Conservation (phyloP, 495 filamentous ascomycete species). For the Hyaloscypha variabilis region DNA sequence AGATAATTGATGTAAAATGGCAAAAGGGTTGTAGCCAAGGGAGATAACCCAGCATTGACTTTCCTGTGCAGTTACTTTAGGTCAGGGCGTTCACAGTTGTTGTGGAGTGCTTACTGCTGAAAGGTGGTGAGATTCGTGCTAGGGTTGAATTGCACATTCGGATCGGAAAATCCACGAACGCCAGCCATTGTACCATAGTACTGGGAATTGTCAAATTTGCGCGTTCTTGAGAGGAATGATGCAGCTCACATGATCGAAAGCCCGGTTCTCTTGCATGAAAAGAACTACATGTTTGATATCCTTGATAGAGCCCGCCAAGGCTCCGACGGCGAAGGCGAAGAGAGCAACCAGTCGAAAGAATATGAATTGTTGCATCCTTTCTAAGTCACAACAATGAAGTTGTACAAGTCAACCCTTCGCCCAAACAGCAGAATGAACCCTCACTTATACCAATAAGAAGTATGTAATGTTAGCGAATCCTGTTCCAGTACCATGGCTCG, state of each 20-base stretch:
- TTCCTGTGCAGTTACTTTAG: slow-evolving; percentile 55
- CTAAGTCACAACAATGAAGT: no score
- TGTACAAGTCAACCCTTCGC: no score
- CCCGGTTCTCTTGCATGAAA: slow-evolving; percentile 58
- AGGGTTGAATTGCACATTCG: slow-evolving; percentile 55
- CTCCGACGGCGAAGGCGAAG: slow-evolving; percentile 30
- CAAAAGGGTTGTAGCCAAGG: slow-evolving; percentile 41
- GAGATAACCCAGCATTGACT: slow-evolving; percentile 32
- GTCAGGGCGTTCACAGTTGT: no score
- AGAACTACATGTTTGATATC: slow-evolving; percentile 61
- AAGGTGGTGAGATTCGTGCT: no score
- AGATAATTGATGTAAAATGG: slow-evolving; percentile 58
- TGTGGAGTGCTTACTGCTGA: no score
- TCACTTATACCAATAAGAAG: no score
- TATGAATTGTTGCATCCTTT: no score
- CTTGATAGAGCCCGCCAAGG: slow-evolving; percentile 43
- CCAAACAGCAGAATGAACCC: no score
- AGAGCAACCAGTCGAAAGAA: slow-evolving; percentile 18
- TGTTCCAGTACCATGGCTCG: no score
- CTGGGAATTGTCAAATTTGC: slow-evolving; percentile 35
- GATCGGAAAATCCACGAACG: slow-evolving; percentile 57
- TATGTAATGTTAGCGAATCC: no score
- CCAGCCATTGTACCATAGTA: slow-evolving; percentile 61
- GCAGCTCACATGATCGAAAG: background rate
- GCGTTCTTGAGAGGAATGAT: slow-evolving; percentile 25